phyloP scores from a whole-genome alignment of 345 rosid species.

The Lepidium aucheri region DNA sequence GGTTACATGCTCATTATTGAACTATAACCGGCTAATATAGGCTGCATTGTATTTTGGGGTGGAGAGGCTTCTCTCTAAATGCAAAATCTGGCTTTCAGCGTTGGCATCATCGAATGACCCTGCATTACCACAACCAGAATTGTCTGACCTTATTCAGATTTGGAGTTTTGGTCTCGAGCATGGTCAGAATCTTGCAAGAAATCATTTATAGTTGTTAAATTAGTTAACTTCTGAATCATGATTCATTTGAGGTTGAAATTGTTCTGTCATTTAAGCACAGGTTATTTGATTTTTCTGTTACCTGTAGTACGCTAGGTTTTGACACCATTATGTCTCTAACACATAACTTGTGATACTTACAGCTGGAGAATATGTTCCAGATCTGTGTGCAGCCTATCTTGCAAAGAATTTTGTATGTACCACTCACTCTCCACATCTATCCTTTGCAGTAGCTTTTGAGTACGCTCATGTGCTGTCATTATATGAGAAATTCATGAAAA shows the following conservation, averaged over 20 bases:
- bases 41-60: conserved; percentile 66
- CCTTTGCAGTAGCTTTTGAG: neutral
- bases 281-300: neutral
- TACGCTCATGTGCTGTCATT: neutral
- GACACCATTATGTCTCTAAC: conserved; percentile 19
- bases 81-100: conserved; percentile 38
- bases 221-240: neutral
- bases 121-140: conserved; percentile 20
- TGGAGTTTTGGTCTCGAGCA: conserved; percentile 60
- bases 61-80: conserved; percentile 42
- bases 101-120: conserved; percentile 29
- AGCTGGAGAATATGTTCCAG: conserved; percentile 51
- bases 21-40: conserved; percentile 10
- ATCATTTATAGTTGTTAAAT: neutral
- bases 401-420: conserved; percentile 70
- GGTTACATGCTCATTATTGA: neutral
- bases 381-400: conserved; percentile 50
- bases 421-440: neutral
- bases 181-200: conserved; percentile 33
- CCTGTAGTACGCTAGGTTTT: conserved; percentile 1
- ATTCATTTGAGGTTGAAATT: neutral
- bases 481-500: neutral
- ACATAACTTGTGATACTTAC: conserved; percentile 34
- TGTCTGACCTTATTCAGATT: conserved; percentile 53
- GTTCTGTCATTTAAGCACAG: neutral